phyloP scores from a whole-genome alignment of 768 basidiomycete genomes.

The Lentinula detonsa region DNA sequence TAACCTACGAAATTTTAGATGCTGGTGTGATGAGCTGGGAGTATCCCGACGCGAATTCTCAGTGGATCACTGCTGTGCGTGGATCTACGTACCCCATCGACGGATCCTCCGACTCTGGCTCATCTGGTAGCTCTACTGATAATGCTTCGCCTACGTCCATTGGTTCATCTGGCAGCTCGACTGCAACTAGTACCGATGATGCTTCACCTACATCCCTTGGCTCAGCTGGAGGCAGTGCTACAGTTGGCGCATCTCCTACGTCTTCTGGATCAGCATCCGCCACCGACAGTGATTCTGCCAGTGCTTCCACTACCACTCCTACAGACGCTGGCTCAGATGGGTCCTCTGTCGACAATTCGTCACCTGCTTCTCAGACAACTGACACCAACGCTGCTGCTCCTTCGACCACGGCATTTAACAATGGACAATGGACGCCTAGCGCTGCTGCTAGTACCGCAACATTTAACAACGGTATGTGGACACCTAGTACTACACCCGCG shows the following conservation, averaged over 20 bases:
- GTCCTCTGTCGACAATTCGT: not conserved
- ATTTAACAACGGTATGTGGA: conserved; percentile 1
- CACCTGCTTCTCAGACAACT: not conserved
- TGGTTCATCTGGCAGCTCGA: not conserved
- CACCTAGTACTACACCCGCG: not conserved
- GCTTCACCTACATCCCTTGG: not conserved
- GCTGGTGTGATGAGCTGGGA: conserved; percentile 27
- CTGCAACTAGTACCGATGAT: not conserved
- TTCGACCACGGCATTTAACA: not conserved
- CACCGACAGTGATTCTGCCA: not conserved
- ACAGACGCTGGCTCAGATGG: not conserved
- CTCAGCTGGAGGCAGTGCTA: not conserved
- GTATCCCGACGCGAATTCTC: conserved; percentile 33
- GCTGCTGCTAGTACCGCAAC: not conserved
- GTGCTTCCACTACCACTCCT: not conserved
- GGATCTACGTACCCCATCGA: conserved; percentile 19
- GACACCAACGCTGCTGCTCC: not conserved
- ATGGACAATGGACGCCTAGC: not conserved
- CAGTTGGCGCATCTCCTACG: not conserved
- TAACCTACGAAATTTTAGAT: conserved; percentile 8
- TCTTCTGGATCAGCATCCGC: not conserved
- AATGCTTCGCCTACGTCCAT: not conserved
- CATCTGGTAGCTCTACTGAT: not conserved
- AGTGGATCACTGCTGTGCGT: conserved; percentile 35
- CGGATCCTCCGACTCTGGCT: not conserved